Conservation (phyloP, 768 basidiomycete genomes). For the Ramaria rubella region DNA sequence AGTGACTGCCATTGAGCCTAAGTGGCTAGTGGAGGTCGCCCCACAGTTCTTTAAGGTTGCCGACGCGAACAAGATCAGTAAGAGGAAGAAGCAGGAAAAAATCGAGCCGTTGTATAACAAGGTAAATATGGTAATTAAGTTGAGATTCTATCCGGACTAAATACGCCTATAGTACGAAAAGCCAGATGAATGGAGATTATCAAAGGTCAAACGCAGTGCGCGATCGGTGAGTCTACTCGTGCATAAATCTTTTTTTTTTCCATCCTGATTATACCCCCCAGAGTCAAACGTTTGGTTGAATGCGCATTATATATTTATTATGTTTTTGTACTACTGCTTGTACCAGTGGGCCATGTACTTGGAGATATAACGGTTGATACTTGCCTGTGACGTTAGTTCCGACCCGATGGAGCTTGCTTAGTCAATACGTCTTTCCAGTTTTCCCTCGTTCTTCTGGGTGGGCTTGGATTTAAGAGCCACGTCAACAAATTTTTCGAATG, state of each 20-base stretch:
- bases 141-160: too few relatives aligned
- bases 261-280: constrained; percentile 21
- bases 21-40: constrained; percentile 97
- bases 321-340: not conserved
- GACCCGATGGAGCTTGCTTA: not conserved
- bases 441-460: not conserved
- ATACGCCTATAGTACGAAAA: constrained; percentile 60
- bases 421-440: not conserved
- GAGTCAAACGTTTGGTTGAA: constrained; percentile 86
- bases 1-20: constrained; percentile 93
- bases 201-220: constrained; percentile 86
- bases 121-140: too few relatives aligned
- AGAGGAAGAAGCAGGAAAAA: constrained; percentile 93
- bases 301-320: not conserved
- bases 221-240: constrained; percentile 50
- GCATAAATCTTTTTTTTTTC: not conserved
- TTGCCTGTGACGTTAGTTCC: not conserved
- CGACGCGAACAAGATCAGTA: constrained; percentile 95
- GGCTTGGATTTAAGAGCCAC: not conserved
- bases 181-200: constrained; percentile 90
- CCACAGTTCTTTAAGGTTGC: constrained; percentile 99
- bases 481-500: not conserved
- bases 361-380: not conserved
- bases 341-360: not conserved
- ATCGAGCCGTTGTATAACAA: constrained; percentile 95